Evolutionary conservation across 495 filamentous ascomycete species (phyloP).

Genomic region (Talaromyces nanjingensis): DNA sequence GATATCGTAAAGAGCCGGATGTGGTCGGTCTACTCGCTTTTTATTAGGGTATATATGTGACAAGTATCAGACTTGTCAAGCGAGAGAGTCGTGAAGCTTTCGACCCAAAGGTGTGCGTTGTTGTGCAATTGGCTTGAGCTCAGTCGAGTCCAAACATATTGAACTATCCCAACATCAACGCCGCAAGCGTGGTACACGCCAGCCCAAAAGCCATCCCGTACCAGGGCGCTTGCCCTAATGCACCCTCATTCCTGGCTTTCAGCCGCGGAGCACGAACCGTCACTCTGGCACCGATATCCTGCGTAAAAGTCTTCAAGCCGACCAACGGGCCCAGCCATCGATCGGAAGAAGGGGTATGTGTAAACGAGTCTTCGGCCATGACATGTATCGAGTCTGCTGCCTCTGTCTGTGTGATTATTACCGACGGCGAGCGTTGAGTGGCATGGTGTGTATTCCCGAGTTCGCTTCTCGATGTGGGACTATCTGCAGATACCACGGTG

Average conservation of each 20-base stretch:
- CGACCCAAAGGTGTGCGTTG: background rate
- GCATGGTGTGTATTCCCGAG: background rate
- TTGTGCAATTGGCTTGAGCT: background rate
- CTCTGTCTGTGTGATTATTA: background rate
- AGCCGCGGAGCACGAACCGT: constrained; percentile 8
- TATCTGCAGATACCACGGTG: background rate
- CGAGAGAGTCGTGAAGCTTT: background rate
- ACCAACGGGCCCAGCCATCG: constrained; percentile 3
- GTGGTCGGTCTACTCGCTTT: background rate
- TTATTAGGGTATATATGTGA: background rate
- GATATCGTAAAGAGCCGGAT: background rate
- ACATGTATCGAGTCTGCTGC: background rate
- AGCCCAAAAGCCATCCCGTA: constrained; percentile 43
- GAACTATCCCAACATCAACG: constrained; percentile 36
- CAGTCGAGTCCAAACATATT: background rate
- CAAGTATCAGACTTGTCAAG: background rate
- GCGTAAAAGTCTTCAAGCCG: constrained; percentile 17
- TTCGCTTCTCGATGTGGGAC: constrained; percentile 3
- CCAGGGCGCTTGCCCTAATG: constrained; percentile 41
- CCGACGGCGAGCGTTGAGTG: background rate
- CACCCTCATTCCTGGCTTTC: constrained; percentile 34
- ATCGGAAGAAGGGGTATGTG: background rate
- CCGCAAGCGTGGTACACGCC: constrained; percentile 37
- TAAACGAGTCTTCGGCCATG: background rate
- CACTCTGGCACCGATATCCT: constrained; percentile 1